Evolutionary conservation across 305 asterid species (phyloP).

Genomic region (Fraxinus albicans): DNA sequence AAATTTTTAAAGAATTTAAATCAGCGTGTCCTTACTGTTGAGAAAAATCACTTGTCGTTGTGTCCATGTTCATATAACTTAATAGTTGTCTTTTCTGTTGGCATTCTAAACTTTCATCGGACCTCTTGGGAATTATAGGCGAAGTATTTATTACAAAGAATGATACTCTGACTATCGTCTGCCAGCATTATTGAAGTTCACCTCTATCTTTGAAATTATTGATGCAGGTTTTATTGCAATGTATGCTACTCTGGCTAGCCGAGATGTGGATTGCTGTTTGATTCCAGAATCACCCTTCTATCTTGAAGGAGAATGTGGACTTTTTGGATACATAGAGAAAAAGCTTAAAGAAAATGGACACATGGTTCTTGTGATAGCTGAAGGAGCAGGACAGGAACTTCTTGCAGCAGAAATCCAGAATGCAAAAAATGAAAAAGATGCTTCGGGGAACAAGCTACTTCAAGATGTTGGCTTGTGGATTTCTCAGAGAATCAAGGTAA

Average conservation of each 20-base stretch:
- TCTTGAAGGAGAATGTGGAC: slow-evolving; percentile 73
- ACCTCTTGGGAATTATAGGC: slow-evolving; percentile 18
- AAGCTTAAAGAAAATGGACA: slow-evolving; percentile 73
- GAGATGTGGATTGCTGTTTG: slow-evolving; percentile 83
- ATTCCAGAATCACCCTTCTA: slow-evolving; percentile 73
- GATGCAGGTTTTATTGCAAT: slow-evolving; percentile 67
- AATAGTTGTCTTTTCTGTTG: background rate
- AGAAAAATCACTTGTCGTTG: background rate
- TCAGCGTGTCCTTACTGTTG: background rate
- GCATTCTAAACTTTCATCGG: slow-evolving; percentile 10
- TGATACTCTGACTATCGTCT: background rate
- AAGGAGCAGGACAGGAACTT: slow-evolving; percentile 85
- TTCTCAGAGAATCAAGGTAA: slow-evolving; percentile 66
- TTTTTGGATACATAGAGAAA: slow-evolving; percentile 48
- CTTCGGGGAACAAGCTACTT: slow-evolving; percentile 69
- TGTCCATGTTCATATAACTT: background rate
- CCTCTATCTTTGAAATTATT: background rate
- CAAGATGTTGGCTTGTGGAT: slow-evolving; percentile 80
- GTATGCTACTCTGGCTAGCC: slow-evolving; percentile 84
- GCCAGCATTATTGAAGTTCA: background rate
- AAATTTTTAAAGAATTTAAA: background rate
- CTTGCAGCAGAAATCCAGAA: slow-evolving; percentile 32
- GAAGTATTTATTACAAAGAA: slow-evolving; percentile 71
- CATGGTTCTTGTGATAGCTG: slow-evolving; percentile 77
- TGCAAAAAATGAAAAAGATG: slow-evolving; percentile 55